These are phyloP conservation scores for Colletotrichum brevisporum DNA, from an alignment of 2,329 filamentous ascomycete genomes.

Conservation along the genomic window DNA sequence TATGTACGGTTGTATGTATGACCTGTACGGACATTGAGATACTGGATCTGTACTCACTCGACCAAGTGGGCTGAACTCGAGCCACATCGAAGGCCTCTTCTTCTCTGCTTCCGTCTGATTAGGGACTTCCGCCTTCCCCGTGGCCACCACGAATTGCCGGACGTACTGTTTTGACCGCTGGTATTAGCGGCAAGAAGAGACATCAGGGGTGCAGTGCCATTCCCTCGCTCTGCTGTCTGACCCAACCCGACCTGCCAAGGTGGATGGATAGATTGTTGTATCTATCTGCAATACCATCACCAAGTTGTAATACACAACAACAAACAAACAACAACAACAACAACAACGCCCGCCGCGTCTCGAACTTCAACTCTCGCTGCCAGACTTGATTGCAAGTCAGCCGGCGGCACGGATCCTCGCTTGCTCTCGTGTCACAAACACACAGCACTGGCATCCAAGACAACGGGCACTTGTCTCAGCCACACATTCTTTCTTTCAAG, in stretches of 20 bases:
- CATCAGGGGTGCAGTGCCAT: slow-evolving; percentile 28
- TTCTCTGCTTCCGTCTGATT: background rate
- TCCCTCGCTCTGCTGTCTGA: slow-evolving; percentile 1
- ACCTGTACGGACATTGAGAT: background rate
- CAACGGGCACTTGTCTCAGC: slow-evolving; percentile 37
- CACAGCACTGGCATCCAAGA: slow-evolving; percentile 17
- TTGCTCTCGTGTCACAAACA: background rate
- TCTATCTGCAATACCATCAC: slow-evolving; percentile 12
- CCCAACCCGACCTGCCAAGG: slow-evolving; percentile 9
- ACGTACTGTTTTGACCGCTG: slow-evolving; percentile 12
- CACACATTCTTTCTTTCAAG: slow-evolving; percentile 21
- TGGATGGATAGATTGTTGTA: background rate
- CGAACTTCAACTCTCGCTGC: background rate
- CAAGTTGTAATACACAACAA: slow-evolving; percentile 9
- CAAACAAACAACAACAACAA: slow-evolving; percentile 12
- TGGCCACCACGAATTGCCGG: slow-evolving; percentile 5
- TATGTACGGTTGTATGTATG: no score
- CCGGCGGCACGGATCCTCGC: slow-evolving; percentile 7
- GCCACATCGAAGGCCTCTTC: background rate
- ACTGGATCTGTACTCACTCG: background rate
- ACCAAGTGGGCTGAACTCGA: slow-evolving; percentile 1
- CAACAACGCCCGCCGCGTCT: slow-evolving; percentile 4
- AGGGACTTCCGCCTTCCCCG: background rate
- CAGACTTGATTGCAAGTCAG: background rate
- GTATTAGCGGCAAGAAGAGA: slow-evolving; percentile 9